Evolutionary conservation across 106 monocot species (phyloP), one percentile per base, ranked within the genome.

Genomic region (Iris macrosiphon): DNA sequence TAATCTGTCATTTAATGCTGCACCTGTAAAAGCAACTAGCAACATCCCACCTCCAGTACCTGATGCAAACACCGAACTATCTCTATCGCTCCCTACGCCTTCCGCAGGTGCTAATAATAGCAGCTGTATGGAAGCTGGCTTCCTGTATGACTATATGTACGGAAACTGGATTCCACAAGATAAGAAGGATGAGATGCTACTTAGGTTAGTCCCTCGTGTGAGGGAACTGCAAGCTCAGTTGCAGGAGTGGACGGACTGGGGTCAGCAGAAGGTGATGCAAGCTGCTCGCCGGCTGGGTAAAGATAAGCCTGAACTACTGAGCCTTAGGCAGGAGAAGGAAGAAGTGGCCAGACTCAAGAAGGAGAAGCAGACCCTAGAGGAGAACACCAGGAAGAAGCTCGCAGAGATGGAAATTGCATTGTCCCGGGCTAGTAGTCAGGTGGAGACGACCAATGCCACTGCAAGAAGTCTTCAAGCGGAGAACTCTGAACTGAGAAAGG

Each of bases 211-310:
- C 12, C 62, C 70, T 44, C 66, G 73, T 55, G 63, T 57, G 10
- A 63, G 50, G 29, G 82, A 85, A 41, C 63, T 95, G 18, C 73
- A 95, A 41, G 60, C 74, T 14, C 81, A 76, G 19, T 45, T 85
- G 57, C 78, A 85, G 60, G 81, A 79, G 54, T 95, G 88, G 81
- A 75, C 55, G 1, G 94, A 85, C 6, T 95, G 94, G 94, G 85
- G 89, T 16, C 81, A 85, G 30, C 75, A 89, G 24, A 89, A 89
- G 71, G 72, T 95, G 17, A 85, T 85, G 85, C 84, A 95, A 60
- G 81, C 79, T 40, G 72, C 89, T 0, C 68, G 69, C 19, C 73
- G 94, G 46, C 46, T 95, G 45, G 67, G 57, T 39, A 89, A 85
- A 49, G 89, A 85, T 23, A 89, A 82, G 49, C 25, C 62, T 22